Percentiles rank a stretch among this genome's conserved stretches.
Evolutionary conservation across 192 early-diverging fungal species (phyloP).

Genomic region (Allomyces macrogynus): DNA sequence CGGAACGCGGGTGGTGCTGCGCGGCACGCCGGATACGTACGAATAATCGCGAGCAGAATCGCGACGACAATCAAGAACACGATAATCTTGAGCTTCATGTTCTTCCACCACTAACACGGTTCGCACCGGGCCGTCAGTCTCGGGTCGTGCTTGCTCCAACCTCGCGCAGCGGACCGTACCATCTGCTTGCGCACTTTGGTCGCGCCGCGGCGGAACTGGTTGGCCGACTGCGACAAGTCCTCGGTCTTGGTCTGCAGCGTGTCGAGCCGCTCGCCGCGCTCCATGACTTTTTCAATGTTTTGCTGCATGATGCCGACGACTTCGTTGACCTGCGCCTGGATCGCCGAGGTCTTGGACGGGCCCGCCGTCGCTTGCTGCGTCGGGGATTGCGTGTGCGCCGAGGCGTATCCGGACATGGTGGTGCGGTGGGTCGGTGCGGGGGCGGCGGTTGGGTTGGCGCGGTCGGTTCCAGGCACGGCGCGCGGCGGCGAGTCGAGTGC

Average conservation of each 20-base stretch:
- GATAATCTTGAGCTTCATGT: conserved; percentile 89
- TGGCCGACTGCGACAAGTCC: conserved; percentile 45
- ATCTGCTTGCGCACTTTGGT: conserved; percentile 64
- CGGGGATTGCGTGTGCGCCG: too few relatives aligned
- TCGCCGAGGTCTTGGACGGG: conserved; percentile 32
- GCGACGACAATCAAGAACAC: conserved; percentile 49
- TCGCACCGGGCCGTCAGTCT: too few relatives aligned
- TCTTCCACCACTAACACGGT: conserved; percentile 56
- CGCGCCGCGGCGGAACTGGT: conserved; percentile 60
- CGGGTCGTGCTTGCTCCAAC: too few relatives aligned
- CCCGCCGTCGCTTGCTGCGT: background rate
- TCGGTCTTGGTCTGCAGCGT: conserved; percentile 65
- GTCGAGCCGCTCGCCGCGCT: conserved; percentile 72
- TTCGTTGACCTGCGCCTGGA: conserved; percentile 71
- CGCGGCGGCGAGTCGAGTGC: too few relatives aligned
- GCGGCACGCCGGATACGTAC: background rate
- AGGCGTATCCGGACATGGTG: too few relatives aligned
- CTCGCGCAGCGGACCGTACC: conserved; percentile 6
- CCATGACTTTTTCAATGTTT: conserved; percentile 74
- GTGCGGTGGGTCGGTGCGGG: too few relatives aligned
- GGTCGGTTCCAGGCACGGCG: too few relatives aligned
- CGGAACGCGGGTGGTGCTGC: too few relatives aligned
- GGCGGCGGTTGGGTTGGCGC: too few relatives aligned
- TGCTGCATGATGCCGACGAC: conserved; percentile 84
- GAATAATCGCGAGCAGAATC: conserved; percentile 62